Conservation (phyloP, 164 flowering plant genomes). For the Annona cherimola region DNA sequence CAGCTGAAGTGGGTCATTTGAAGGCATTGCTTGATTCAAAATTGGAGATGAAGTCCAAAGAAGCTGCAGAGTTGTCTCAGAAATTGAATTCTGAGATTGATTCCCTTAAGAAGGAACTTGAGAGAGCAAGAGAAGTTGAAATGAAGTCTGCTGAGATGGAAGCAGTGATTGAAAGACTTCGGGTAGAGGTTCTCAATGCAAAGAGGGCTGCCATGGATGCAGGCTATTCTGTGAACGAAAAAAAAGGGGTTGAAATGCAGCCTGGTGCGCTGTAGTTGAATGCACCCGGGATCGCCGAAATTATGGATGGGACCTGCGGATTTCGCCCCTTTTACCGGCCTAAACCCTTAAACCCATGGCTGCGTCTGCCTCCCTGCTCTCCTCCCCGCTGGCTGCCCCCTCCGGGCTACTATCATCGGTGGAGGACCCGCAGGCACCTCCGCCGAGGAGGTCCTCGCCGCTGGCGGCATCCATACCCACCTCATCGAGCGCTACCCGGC, state of each 20-base stretch:
- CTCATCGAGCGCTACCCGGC: conserved; percentile 63
- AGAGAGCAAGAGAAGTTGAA: conserved; percentile 15
- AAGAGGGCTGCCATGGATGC: conserved; percentile 72
- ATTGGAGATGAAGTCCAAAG: conserved; percentile 40
- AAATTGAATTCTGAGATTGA: conserved; percentile 55
- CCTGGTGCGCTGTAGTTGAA: too few species aligned
- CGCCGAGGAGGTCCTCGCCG: conserved; percentile 66
- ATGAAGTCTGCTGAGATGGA: conserved; percentile 17
- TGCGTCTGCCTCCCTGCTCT: too few species aligned
- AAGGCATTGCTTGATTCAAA: conserved; percentile 64
- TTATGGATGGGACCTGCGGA: too few species aligned
- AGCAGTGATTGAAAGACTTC: conserved; percentile 32
- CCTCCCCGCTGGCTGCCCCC: conserved; percentile 35
- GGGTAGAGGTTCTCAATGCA: conserved; percentile 63
- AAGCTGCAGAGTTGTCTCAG: conserved; percentile 33
- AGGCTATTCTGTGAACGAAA: conserved; percentile 44
- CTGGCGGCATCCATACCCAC: conserved; percentile 69
- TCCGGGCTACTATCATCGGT: conserved; percentile 72
- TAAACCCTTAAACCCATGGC: too few species aligned
- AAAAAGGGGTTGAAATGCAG: conserved; percentile 44
- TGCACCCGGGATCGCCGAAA: too few species aligned
- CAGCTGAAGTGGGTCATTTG: conserved; percentile 54
- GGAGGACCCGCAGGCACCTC: conserved; percentile 88
- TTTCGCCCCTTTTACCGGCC: too few species aligned
- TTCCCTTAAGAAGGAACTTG: conserved; percentile 40